A percentile compares a stretch with the other conserved stretches of the same genome.
Evolutionary conservation across 169 alveolate genomes (phyloP).

Genomic region (Plasmodium billcollinsi): DNA sequence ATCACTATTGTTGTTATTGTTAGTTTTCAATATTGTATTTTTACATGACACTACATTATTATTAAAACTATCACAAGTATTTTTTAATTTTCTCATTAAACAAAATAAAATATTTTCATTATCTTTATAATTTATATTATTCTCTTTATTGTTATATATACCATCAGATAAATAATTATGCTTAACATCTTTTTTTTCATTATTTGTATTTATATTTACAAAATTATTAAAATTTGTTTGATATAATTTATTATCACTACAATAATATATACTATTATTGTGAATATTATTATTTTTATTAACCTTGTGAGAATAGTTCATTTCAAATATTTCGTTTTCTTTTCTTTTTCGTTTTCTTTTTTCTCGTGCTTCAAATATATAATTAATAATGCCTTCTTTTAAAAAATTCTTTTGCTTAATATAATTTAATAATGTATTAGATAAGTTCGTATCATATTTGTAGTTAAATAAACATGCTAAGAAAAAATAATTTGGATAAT

Average conservation of each 20-base stretch:
- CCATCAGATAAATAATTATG: background rate
- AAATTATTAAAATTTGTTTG: too few species aligned
- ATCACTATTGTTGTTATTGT: background rate
- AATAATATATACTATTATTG: background rate
- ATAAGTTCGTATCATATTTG: slow-evolving; percentile 43
- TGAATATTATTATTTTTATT: background rate
- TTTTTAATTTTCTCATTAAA: background rate
- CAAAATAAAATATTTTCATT: slow-evolving; percentile 2
- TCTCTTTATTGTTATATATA: background rate
- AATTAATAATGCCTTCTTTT: slow-evolving; percentile 25
- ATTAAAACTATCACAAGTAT: background rate
- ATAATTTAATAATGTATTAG: slow-evolving; percentile 29
- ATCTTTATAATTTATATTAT: background rate
- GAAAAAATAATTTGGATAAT: slow-evolving; percentile 65
- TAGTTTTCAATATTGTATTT: background rate
- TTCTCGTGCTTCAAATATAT: slow-evolving; percentile 3
- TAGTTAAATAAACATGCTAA: slow-evolving; percentile 51
- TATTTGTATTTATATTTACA: too few species aligned
- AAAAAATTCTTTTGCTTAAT: slow-evolving; percentile 25
- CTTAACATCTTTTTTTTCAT: background rate
- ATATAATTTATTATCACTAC: too few species aligned
- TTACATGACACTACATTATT: background rate
- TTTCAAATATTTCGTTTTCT: too few species aligned
- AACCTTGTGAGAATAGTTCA: background rate
- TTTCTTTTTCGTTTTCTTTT: background rate